Base-by-base conservation (phyloP, 1,284 basidiomycete genomes). In the Ganoderma meredithae region DNA sequence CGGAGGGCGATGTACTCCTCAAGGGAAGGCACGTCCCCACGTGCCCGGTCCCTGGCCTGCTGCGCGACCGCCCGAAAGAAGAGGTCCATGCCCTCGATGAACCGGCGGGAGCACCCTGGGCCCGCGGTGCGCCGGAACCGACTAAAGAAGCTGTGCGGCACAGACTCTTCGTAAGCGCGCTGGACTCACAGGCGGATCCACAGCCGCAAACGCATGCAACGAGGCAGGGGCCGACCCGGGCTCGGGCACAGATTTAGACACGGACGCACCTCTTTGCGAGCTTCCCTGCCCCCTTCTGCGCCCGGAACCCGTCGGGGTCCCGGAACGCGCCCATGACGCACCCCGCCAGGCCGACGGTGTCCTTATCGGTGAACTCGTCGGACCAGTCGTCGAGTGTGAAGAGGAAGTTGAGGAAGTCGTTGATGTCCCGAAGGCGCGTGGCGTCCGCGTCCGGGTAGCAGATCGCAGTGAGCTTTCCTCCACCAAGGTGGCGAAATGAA, bases 1-100 rank as follows among this genome's bases (percentile, higher is more conserved):
- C 79, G 77, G 27, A 77, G 69, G 36, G 70, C 60, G 61, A 79
- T 76, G 69, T 79, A 80, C 36, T 75, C 71, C 62, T 79, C 78
- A 17, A 80, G 64, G 59, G 75, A 72, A 36, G 76, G 77, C 19
- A 78, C 71, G 41, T 70, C 72, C 15, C 67, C 69, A 8, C 47
- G 63, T 8, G 69, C 65, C 12, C 73, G 69, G 44, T 71, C 67
- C 60, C 71, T 65, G 19, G 77, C 74, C 64, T 79, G 76, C 52
- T 76, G 69, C 12, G 73, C 67, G 9, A 77, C 67, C 4, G 77
- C 77, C 36, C 72, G 62, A 59, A 79, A 76, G 71, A 78, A 80
- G 19, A 75, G 70, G 36, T 75, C 75, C 68, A 79, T 73, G 36
- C 71, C 75, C 39, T 77, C 72, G n/a, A 74, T 71, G 66, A 79